These are phyloP conservation scores for Fusarium continuum DNA, from an alignment of 2,329 filamentous ascomycete species.

Conservation along the genomic window DNA sequence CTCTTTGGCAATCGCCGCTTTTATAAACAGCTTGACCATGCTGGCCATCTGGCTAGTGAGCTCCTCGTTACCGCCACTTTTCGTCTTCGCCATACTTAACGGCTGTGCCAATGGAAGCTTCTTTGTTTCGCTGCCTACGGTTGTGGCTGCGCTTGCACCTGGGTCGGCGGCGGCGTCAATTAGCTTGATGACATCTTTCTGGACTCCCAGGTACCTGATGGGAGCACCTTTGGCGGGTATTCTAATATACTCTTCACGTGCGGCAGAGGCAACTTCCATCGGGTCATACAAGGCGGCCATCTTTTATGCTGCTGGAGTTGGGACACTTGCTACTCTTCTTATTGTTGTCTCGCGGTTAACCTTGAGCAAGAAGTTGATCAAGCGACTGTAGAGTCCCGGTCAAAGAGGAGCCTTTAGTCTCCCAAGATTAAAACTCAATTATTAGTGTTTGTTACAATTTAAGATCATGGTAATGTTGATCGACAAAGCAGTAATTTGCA, in stretches of 20 bases:
- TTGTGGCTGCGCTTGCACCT: neutral
- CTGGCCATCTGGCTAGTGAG: conserved; percentile 2
- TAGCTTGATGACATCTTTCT: neutral
- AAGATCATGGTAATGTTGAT: conserved; percentile 1
- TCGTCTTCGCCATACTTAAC: neutral
- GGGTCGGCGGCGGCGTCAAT: neutral
- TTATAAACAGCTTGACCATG: neutral
- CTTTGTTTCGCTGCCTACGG: conserved; percentile 10
- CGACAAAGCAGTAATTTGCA: neutral
- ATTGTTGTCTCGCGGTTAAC: neutral
- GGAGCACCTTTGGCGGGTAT: neutral
- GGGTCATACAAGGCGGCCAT: conserved; percentile 1
- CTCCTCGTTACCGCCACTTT: neutral
- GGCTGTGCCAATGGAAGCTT: conserved; percentile 7
- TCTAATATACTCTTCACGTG: neutral
- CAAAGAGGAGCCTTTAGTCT: too few species aligned
- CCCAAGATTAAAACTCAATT: too few species aligned
- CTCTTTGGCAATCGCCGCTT: neutral
- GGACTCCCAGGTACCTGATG: neutral
- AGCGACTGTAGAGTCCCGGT: neutral
- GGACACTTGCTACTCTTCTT: neutral
- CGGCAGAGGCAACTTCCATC: neutral
- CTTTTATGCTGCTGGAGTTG: conserved; percentile 5
- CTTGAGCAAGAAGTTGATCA: neutral
- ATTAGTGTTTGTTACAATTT: too few species aligned